Evolutionary conservation across 805 yeast genomes (phyloP), one percentile per base, ranked within the genome.

Genomic region (Candida pseudoglaebosa): DNA sequence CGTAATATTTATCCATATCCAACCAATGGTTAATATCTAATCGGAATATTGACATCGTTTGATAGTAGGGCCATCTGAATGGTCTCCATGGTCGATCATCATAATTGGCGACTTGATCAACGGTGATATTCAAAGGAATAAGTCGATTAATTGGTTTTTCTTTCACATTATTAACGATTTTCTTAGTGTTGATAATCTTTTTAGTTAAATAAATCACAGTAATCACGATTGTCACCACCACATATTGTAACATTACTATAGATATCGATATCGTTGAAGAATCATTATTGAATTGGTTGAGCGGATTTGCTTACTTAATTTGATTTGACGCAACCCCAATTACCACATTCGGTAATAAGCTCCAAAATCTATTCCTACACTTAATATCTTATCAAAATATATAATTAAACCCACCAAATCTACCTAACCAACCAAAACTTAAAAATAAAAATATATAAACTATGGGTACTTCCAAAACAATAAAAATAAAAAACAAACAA

Each of bases 21-120:
- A 82, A 60, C 89, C 89, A 82, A 59, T 82, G 84, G 56, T 82
- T 81, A 26, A 80, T 66, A 52, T 82, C 85, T n/a, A 82, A 67
- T 53, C 77, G 79, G 64, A 72, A 82, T 35, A 82, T 80, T 12
- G 83, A 74, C 89, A 82, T 82, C 2, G 88, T 82, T 58, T 82
- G 89, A 57, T 82, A 87, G 52, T 82, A 82, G 20, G 89, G 89
- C 81, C 84, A 80, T 51, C 89, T 66, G 61, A 82, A 82, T 6
- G 88, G 88, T 60, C 89, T 68, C 89, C 89, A 82, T 9, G 89
- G 88, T 54, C 89, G 67, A 49, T 80, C 89, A 48, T 82, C 86
- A 51, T 80, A 79, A 17, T 70, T 72, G 45, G 65, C 63, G 8
- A 81, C 84, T 48, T 79, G 78, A 35, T 82, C 87, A 2, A 85